phyloP scores from a whole-genome alignment of 192 early-diverging fungal species.

The Coemansia sp. region DNA sequence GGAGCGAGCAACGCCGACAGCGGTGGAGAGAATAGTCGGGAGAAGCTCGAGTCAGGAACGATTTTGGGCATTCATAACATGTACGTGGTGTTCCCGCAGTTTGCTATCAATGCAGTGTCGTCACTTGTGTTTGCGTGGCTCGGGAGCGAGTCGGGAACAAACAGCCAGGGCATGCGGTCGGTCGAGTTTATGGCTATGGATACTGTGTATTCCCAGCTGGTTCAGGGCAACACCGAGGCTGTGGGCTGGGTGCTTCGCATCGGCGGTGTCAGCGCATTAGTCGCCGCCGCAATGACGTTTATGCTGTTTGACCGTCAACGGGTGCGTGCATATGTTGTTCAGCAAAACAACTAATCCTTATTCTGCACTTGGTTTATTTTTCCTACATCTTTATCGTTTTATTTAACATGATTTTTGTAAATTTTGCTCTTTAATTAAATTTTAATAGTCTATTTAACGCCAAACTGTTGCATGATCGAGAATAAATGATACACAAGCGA shows the following conservation, averaged over 20 bases:
- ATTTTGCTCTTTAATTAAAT: not conserved
- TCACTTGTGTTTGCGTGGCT: conserved; percentile 50
- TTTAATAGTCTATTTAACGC: not conserved
- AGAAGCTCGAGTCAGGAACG: conserved; percentile 59
- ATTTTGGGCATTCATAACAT: conserved; percentile 95
- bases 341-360: conserved; percentile 6
- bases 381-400: not conserved
- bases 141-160: conserved; percentile 6
- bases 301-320: conserved; percentile 45
- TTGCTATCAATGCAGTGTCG: conserved; percentile 60
- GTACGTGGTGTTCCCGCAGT: conserved; percentile 95
- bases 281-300: conserved; percentile 32
- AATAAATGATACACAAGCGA: not conserved
- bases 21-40: not conserved
- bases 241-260: conserved; percentile 46
- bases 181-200: conserved; percentile 45
- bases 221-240: conserved; percentile 7
- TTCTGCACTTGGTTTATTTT: not conserved
- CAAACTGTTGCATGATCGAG: not conserved
- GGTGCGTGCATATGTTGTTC: conserved; percentile 28
- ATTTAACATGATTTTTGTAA: not conserved
- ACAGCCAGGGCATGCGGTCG: conserved; percentile 18
- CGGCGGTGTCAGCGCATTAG: conserved; percentile 42
- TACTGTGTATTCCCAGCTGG: conserved; percentile 4
- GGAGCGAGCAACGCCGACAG: not conserved